phyloP scores from a whole-genome alignment of 2,329 filamentous ascomycete species.

The Cercospora sp. region DNA sequence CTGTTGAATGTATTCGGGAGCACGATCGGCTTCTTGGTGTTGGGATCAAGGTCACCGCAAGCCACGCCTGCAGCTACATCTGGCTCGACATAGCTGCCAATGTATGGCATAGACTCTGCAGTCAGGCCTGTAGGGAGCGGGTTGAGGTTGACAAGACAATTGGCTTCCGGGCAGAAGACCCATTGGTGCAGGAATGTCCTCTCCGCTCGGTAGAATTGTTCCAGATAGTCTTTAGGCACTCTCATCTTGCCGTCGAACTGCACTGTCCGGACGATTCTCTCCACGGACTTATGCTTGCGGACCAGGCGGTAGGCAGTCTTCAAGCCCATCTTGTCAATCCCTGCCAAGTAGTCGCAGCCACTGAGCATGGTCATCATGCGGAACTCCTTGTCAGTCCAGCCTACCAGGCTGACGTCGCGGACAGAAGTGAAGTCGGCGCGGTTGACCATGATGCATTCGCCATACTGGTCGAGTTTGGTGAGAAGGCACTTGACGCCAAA shows the following conservation, averaged over 20 bases:
- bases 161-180: constrained; percentile 78
- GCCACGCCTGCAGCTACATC: constrained; percentile 73
- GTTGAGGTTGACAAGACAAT: constrained; percentile 73
- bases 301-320: constrained; percentile 92
- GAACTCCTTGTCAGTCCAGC: constrained; percentile 90
- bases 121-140: constrained; percentile 63
- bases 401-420: constrained; percentile 81
- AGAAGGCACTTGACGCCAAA: constrained; percentile 89
- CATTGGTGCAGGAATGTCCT: constrained; percentile 91
- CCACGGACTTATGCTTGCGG: constrained; percentile 83
- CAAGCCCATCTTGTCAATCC: constrained; percentile 80
- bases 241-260: constrained; percentile 85
- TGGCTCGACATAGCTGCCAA: constrained; percentile 61
- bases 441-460: constrained; percentile 88
- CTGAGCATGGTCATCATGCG: constrained; percentile 94
- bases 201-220: constrained; percentile 81
- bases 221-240: constrained; percentile 77
- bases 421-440: constrained; percentile 85
- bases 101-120: constrained; percentile 72
- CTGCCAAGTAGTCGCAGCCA: constrained; percentile 91
- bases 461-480: constrained; percentile 92
- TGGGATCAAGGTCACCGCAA: constrained; percentile 79
- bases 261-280: constrained; percentile 76
- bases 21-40: constrained; percentile 69
- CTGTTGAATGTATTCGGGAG: constrained; percentile 40